A percentile compares a stretch with the other conserved stretches of the same genome.
These are phyloP conservation scores for Citrus cavaleriei DNA, from an alignment of 345 rosid species.

Conservation along the genomic window DNA sequence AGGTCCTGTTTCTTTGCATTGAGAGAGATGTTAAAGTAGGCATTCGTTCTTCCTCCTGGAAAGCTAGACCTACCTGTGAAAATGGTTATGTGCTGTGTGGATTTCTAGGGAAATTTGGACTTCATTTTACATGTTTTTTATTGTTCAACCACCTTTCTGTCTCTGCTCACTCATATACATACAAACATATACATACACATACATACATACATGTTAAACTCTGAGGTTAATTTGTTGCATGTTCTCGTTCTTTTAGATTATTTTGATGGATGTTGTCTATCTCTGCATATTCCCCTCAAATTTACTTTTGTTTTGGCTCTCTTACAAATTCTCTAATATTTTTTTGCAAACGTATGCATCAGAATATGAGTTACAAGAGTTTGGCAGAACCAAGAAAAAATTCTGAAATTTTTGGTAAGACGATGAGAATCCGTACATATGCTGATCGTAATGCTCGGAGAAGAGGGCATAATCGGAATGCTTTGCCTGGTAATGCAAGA, in stretches of 20 bases:
- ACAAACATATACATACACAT: neutral
- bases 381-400: conserved; percentile 35
- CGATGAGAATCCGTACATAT: conserved; percentile 24
- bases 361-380: conserved; percentile 39
- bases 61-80: neutral
- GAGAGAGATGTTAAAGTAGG: neutral
- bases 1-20: neutral
- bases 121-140: neutral
- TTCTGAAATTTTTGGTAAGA: conserved; percentile 23
- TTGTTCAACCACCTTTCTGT: neutral
- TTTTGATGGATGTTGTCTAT: neutral
- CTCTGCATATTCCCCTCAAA: neutral
- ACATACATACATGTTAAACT: neutral
- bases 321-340: neutral
- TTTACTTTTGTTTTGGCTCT: neutral
- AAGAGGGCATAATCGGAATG: conserved; percentile 40
- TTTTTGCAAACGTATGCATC: conserved; percentile 24
- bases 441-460: conserved; percentile 43
- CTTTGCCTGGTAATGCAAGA: conserved; percentile 31
- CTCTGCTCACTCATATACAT: neutral
- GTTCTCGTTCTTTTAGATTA: neutral
- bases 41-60: neutral
- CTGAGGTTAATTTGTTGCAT: neutral
- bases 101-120: neutral
- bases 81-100: neutral